Conservation (phyloP, 2,329 filamentous ascomycete species). For the Aspergillus sp. region DNA sequence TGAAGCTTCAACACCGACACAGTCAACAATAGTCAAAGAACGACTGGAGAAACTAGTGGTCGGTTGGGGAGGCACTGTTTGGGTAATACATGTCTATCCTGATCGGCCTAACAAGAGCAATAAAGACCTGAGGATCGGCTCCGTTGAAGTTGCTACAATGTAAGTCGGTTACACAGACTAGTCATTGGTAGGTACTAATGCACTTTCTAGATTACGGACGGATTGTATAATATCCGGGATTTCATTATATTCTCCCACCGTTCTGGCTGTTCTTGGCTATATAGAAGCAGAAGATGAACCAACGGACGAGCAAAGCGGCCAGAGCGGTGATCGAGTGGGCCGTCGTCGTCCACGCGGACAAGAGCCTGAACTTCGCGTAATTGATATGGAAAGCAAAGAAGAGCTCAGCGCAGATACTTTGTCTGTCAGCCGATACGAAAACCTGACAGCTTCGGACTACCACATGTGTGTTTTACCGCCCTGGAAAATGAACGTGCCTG, state of each 20-base stretch:
- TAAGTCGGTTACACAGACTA: slow-evolving; percentile 51
- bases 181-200: slow-evolving; percentile 25
- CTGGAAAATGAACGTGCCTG: slow-evolving; percentile 64
- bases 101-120: slow-evolving; percentile 67
- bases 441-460: slow-evolving; percentile 84
- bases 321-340: slow-evolving; percentile 57
- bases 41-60: slow-evolving; percentile 75
- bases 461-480: slow-evolving; percentile 83
- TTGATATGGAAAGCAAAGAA: slow-evolving; percentile 79
- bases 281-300: slow-evolving; percentile 71
- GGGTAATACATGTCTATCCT: slow-evolving; percentile 89
- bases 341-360: slow-evolving; percentile 74
- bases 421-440: slow-evolving; percentile 81
- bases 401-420: slow-evolving; percentile 86
- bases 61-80: slow-evolving; percentile 94
- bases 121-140: slow-evolving; percentile 71
- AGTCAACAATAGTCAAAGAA: slow-evolving; percentile 43
- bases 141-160: slow-evolving; percentile 90
- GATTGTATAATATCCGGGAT: slow-evolving; percentile 98
- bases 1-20: slow-evolving; percentile 43
- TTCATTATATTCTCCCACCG: slow-evolving; percentile 89
- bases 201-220: slow-evolving; percentile 70
- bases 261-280: slow-evolving; percentile 90
- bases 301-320: slow-evolving; percentile 51
- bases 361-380: slow-evolving; percentile 84